Evolutionary conservation across 1,139 yeast species (phyloP), one percentile per base, ranked within the genome.

Genomic region (Sugiyamaella sp.): DNA sequence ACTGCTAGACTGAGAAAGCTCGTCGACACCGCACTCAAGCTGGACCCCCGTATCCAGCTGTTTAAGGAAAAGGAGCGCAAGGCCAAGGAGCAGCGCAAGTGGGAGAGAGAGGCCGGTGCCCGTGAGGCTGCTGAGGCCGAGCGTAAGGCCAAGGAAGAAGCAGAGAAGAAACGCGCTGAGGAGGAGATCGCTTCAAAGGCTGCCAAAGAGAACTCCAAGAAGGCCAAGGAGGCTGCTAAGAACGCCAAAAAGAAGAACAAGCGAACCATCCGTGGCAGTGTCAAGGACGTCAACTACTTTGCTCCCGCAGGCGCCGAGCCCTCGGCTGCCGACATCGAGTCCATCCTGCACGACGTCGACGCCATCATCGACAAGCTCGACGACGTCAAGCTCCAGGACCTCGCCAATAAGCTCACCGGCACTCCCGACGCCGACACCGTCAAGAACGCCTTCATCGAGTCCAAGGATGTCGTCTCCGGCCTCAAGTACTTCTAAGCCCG

Each of bases 31-130:
- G 97, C 96, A 43, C 80, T 86, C 67, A 69, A 80, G 61, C 91
- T 86, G 74, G 99, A 93, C 75, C 99, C 99, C 64, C 88, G 99
- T 79, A 88, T 93, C 74, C 88, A 86, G 77, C 70, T 80, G 69
- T 91, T 90, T 84, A 93, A 91, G 79, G 96, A 93, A 62, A 88
- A 84, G 56, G 98, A 93, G 73, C 89, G 89, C 83, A 85, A 86
- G 74, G 98, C 89, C 72, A 93, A 91, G 80, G 99, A 89, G 70
- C 85, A 84, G 74, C 84, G 80, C 80, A 93, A 91, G 76, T 91
- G 98, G 98, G 99, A 93, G 73, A 87, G 86, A 73, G 99, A 91
- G 73, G 96, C 98, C 54, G 98, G 97, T 64, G 84, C 96, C 43
- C 88, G 98, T 80, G 86, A 90, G 71, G 98, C 93, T 60, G 97